phyloP scores from a whole-genome alignment of 2,329 filamentous ascomycete species.

The Mariannaea elegans region DNA sequence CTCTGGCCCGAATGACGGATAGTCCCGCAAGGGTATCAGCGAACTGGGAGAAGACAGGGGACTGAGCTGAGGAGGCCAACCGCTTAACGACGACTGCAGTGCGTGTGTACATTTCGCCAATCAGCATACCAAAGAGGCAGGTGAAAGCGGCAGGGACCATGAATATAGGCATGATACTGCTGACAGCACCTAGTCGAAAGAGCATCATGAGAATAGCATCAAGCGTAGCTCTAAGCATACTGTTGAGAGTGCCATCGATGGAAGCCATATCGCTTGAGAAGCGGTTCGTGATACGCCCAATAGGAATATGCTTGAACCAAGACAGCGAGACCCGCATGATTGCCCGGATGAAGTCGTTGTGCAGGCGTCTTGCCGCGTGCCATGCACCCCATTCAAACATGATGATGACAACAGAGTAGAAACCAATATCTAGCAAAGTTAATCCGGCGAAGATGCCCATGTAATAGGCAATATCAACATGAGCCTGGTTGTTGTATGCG shows the following conservation, averaged over 20 bases:
- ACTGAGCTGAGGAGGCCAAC: conserved; percentile 56
- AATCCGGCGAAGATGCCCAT: conserved; percentile 61
- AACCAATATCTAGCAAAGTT: conserved; percentile 53
- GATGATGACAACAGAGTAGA: conserved; percentile 53
- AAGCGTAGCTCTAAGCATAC: conserved; percentile 54
- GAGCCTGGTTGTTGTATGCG: conserved; percentile 55
- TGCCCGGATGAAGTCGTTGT: conserved; percentile 60
- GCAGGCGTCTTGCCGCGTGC: conserved; percentile 62
- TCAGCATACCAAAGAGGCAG: conserved; percentile 54
- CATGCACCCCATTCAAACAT: conserved; percentile 65
- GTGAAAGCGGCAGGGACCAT: conserved; percentile 56
- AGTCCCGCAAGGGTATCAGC: conserved; percentile 61
- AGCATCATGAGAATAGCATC: conserved; percentile 54
- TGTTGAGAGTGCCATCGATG: conserved; percentile 58
- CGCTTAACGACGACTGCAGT: conserved; percentile 58
- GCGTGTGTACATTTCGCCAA: conserved; percentile 61
- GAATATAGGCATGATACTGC: conserved; percentile 62
- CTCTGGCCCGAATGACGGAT: conserved; percentile 60
- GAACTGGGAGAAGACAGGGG: conserved; percentile 66
- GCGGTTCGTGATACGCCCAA: conserved; percentile 63
- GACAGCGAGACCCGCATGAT: conserved; percentile 63
- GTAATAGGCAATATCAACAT: conserved; percentile 59
- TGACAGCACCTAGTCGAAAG: conserved; percentile 57
- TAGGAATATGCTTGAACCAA: conserved; percentile 65
- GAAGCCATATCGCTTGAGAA: conserved; percentile 67